Evolutionary conservation across 2,329 filamentous ascomycete species (phyloP).

Genomic region (Paecilomyces variotii): DNA sequence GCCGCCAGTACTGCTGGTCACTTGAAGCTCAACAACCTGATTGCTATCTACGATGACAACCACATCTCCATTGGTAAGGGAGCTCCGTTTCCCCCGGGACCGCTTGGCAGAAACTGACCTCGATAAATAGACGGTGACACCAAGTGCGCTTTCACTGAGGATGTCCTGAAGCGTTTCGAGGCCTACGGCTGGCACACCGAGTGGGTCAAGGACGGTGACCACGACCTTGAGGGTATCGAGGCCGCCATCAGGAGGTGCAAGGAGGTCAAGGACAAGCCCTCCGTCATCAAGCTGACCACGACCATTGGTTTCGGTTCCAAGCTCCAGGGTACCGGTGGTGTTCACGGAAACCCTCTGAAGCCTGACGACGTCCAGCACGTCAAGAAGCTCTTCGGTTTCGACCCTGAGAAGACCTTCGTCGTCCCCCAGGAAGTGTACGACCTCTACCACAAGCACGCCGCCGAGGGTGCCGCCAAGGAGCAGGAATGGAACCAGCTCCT

Average conservation of each 20-base stretch:
- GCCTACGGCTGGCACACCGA: conserved; percentile 92
- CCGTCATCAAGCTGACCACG: conserved; percentile 92
- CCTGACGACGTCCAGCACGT: conserved; percentile 86
- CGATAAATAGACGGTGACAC: conserved; percentile 70
- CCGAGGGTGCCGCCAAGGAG: conserved; percentile 81
- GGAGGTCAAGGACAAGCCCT: conserved; percentile 89
- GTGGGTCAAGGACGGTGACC: conserved; percentile 78
- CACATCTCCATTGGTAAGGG: conserved; percentile 72
- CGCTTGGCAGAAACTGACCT: conserved; percentile 5
- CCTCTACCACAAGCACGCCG: conserved; percentile 72
- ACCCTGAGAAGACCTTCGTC: conserved; percentile 85
- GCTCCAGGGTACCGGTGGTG: conserved; percentile 86
- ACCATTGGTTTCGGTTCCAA: conserved; percentile 95
- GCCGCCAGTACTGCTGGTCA: conserved; percentile 89
- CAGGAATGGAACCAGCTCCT: conserved; percentile 93
- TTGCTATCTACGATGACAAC: conserved; percentile 97
- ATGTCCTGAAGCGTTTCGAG: conserved; percentile 90
- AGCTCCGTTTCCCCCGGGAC: not conserved
- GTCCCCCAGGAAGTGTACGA: conserved; percentile 96
- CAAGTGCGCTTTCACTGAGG: conserved; percentile 93
- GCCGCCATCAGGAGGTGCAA: conserved; percentile 77
- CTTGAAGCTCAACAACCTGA: conserved; percentile 95
- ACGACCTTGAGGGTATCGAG: conserved; percentile 81
- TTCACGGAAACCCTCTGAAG: conserved; percentile 95
- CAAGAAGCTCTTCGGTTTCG: conserved; percentile 93